Evolutionary conservation across 1,139 yeast genomes (phyloP).

Genomic region (Kodamaea anthophila): DNA sequence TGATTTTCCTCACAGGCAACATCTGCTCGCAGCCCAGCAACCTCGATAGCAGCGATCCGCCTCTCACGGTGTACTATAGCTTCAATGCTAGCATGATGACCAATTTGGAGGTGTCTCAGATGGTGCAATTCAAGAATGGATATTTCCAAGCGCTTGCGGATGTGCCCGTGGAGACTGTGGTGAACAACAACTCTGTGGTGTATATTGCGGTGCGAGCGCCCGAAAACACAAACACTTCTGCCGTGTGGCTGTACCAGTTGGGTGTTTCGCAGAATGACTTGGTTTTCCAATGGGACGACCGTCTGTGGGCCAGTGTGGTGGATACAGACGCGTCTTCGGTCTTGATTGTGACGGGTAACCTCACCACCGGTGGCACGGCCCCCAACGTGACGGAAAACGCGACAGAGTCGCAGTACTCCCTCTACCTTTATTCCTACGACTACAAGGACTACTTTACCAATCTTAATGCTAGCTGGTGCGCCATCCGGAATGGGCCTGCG

Average conservation of each 20-base stretch:
- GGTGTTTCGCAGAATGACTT: conserved; percentile 65
- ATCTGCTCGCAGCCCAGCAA: conserved; percentile 46
- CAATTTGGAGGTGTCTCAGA: conserved; percentile 26
- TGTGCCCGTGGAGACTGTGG: conserved; percentile 18
- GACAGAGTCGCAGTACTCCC: conserved; percentile 31
- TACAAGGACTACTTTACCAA: conserved; percentile 31
- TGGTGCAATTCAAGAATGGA: conserved; percentile 37
- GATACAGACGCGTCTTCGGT: conserved; percentile 75
- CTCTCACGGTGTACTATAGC: conserved; percentile 45
- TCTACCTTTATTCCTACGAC: conserved; percentile 43
- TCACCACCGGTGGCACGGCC: conserved; percentile 23
- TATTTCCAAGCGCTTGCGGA: conserved; percentile 53
- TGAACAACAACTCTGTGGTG: conserved; percentile 20
- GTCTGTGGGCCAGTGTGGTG: conserved; percentile 53
- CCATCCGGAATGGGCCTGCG: conserved; percentile 48
- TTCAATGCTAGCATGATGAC: conserved; percentile 38
- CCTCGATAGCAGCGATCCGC: conserved; percentile 23
- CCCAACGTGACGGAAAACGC: conserved; percentile 19
- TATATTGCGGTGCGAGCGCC: conserved; percentile 49
- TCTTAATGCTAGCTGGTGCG: conserved; percentile 66
- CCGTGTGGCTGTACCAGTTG: conserved; percentile 55
- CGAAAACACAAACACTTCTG: conserved; percentile 30
- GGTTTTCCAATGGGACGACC: conserved; percentile 64
- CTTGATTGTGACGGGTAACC: conserved; percentile 59
- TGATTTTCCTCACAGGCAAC: conserved; percentile 57